Percentiles rank a stretch among this genome's conserved stretches.
Evolutionary conservation across 2,329 filamentous ascomycete genomes (phyloP).

Genomic region (Neophaeococcomyces mojaviensis): DNA sequence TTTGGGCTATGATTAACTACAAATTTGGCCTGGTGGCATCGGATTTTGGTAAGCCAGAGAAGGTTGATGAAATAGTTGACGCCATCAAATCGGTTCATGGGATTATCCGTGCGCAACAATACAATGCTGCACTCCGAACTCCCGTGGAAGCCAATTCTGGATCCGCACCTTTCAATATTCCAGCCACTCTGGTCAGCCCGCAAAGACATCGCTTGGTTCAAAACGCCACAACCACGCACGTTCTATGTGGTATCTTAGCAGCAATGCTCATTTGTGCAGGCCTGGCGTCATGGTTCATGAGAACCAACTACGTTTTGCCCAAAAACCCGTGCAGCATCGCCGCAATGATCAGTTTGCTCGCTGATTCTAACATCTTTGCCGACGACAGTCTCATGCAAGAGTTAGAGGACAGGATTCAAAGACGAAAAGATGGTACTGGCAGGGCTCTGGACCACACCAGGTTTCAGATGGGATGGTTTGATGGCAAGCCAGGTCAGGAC

Average conservation of each 20-base stretch:
- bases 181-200: neutral
- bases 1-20: too few species aligned
- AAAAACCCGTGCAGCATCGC: conserved; percentile 26
- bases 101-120: neutral
- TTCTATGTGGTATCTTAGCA: conserved; percentile 18
- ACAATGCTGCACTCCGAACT: neutral
- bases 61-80: too few species aligned
- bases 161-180: neutral
- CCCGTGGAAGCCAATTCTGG: neutral
- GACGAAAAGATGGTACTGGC: too few species aligned
- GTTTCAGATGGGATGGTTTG: too few species aligned
- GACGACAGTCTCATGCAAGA: too few species aligned
- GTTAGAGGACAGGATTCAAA: too few species aligned
- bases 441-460: too few species aligned
- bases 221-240: conserved; percentile 17
- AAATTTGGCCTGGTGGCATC: too few species aligned
- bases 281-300: conserved; percentile 12
- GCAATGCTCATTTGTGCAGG: conserved; percentile 20
- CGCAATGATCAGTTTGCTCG: conserved; percentile 21
- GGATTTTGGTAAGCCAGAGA: too few species aligned
- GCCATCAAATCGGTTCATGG: neutral
- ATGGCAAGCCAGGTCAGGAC: too few species aligned
- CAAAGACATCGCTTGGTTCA: conserved; percentile 15
- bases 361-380: conserved; percentile 14
- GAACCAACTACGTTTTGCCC: conserved; percentile 19